Evolutionary conservation across 2,329 filamentous ascomycete genomes (phyloP).

Genomic region (Berkeleyomyces rouxiae): DNA sequence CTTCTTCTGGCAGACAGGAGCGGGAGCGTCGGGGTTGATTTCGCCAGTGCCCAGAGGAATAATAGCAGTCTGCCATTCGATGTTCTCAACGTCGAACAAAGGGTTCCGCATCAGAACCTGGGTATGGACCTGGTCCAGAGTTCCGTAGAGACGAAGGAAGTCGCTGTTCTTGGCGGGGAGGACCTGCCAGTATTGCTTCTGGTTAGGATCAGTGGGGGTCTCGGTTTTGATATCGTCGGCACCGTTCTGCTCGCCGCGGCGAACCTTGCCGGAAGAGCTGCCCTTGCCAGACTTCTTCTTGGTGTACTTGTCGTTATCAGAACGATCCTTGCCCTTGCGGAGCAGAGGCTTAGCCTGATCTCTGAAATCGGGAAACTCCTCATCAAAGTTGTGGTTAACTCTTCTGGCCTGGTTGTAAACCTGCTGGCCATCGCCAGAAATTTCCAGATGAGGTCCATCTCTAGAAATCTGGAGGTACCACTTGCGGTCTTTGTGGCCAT

Average conservation of each 20-base stretch:
- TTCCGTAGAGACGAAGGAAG: neutral
- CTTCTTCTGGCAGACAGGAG: neutral
- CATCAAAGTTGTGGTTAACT: conserved; percentile 15
- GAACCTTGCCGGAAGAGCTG: neutral
- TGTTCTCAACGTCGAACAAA: neutral
- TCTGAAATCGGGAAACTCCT: conserved; percentile 11
- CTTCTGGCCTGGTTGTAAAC: neutral
- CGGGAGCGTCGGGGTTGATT: neutral
- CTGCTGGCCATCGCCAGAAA: neutral
- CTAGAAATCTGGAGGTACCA: neutral
- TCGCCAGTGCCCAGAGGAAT: neutral
- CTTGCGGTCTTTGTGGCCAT: neutral
- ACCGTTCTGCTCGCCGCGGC: neutral
- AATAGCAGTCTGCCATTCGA: neutral
- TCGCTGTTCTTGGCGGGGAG: neutral
- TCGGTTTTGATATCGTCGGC: neutral
- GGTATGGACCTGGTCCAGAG: neutral
- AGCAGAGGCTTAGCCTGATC: neutral
- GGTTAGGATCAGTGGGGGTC: neutral
- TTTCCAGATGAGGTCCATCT: neutral
- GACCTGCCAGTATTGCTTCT: neutral
- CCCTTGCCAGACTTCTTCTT: neutral
- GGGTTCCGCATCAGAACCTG: neutral
- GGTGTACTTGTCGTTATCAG: neutral
- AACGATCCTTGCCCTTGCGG: neutral